Evolutionary conservation across 2,329 filamentous ascomycete species (phyloP).

Genomic region (Cyanodermella asteris): DNA sequence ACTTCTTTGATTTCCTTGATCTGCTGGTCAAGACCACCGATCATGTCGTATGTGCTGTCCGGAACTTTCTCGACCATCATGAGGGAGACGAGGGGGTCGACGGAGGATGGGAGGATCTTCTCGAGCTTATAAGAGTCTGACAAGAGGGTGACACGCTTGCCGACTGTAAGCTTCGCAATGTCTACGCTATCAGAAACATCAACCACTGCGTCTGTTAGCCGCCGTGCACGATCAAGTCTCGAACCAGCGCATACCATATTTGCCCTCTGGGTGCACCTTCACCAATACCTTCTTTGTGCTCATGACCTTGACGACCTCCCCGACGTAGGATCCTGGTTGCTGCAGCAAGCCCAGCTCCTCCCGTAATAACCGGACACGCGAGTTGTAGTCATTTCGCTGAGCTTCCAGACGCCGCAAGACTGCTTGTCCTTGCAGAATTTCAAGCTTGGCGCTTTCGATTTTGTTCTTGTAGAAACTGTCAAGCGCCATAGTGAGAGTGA

Average conservation of each 20-base stretch:
- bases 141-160: slow-evolving; percentile 89
- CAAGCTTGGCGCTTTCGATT: slow-evolving; percentile 99
- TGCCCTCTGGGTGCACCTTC: slow-evolving; percentile 96
- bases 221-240: slow-evolving; percentile 4
- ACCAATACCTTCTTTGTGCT: slow-evolving; percentile 97
- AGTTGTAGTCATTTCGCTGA: slow-evolving; percentile 98
- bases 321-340: slow-evolving; percentile 93
- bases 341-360: slow-evolving; percentile 92
- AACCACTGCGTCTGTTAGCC: slow-evolving; percentile 43
- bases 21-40: slow-evolving; percentile 92
- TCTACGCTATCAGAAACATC: slow-evolving; percentile 90
- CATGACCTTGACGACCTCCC: slow-evolving; percentile 99
- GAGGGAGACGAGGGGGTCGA: slow-evolving; percentile 92
- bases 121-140: slow-evolving; percentile 98
- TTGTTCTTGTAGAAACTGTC: slow-evolving; percentile 99
- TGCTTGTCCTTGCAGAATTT: slow-evolving; percentile 97
- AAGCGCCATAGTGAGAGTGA: slow-evolving; percentile 93
- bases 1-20: slow-evolving; percentile 99
- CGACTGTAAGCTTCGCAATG: slow-evolving; percentile 82
- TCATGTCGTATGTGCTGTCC: slow-evolving; percentile 99
- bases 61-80: slow-evolving; percentile 99
- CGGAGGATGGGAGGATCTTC: slow-evolving; percentile 93
- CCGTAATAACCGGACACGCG: slow-evolving; percentile 74
- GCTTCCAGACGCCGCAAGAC: slow-evolving; percentile 87
- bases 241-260: slow-evolving; percentile 51